Conservation (phyloP, 331 rosid species). For the Quercus lobata region DNA sequence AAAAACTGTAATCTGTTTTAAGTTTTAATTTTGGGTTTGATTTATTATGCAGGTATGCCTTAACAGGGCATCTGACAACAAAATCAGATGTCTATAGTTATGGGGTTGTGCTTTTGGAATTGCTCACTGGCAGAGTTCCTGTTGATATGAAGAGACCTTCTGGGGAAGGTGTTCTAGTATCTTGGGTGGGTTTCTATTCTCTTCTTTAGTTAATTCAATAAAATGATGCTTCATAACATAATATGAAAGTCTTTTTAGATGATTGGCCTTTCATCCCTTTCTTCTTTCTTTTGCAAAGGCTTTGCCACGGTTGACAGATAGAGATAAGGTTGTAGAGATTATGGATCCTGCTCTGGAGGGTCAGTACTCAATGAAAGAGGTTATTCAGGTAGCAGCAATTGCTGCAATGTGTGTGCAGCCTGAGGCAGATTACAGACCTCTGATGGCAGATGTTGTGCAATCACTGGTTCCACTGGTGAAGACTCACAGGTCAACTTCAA, state of each 20-base stretch:
- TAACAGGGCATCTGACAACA: constrained; percentile 93
- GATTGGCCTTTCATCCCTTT: not conserved
- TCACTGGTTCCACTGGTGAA: constrained; percentile 81
- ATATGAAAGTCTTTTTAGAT: not conserved
- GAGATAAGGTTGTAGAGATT: constrained; percentile 74
- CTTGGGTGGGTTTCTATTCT: constrained; percentile 64
- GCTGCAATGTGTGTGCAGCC: constrained; percentile 98
- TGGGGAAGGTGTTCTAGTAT: constrained; percentile 85
- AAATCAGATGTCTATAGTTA: constrained; percentile 93
- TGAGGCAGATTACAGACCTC: constrained; percentile 91
- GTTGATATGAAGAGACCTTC: constrained; percentile 89
- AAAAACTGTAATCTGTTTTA: not conserved
- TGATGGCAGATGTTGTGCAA: constrained; percentile 97
- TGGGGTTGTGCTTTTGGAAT: constrained; percentile 90
- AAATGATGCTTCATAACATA: not conserved
- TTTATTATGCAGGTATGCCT: constrained; percentile 75
- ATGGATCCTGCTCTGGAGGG: constrained; percentile 93
- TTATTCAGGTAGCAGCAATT: constrained; percentile 91
- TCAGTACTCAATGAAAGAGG: constrained; percentile 88
- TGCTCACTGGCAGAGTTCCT: constrained; percentile 89
- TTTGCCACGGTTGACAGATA: constrained; percentile 78
- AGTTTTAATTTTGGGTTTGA: constrained; percentile 1
- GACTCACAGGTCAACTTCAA: constrained; percentile 53
- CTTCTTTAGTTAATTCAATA: not conserved
- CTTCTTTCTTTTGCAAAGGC: constrained; percentile 46